Percentiles rank a stretch among this genome's conserved stretches.
These are phyloP conservation scores for Ogataea pini DNA, from an alignment of 805 yeast genomes.

Conservation along the genomic window DNA sequence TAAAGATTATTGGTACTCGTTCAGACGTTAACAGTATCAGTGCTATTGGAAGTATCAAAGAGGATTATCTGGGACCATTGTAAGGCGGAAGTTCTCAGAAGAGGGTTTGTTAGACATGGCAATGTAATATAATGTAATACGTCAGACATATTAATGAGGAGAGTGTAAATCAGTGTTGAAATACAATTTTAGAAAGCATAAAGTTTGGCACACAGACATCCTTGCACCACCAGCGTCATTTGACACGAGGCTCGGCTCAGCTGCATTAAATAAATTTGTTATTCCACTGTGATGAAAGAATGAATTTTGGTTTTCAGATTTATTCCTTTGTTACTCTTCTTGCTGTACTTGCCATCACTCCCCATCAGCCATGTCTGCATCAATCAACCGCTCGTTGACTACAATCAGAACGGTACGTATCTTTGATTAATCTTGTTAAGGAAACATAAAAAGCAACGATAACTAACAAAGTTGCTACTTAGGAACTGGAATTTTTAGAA, in stretches of 20 bases:
- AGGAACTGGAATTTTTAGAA: conserved; percentile 74
- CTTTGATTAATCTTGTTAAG: background rate
- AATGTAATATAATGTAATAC: conserved; percentile 6
- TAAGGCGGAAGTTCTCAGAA: conserved; percentile 24
- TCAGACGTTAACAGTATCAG: conserved; percentile 96
- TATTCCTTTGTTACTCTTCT: background rate
- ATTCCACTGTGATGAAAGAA: background rate
- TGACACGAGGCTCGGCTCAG: conserved; percentile 6
- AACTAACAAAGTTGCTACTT: background rate
- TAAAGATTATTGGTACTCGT: conserved; percentile 95
- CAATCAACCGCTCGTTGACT: conserved; percentile 75
- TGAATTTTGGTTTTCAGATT: too few relatives aligned
- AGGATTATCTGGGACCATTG: conserved; percentile 91
- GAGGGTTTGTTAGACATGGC: background rate
- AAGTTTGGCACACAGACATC: too few relatives aligned
- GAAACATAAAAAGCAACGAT: conserved; percentile 1
- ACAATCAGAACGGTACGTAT: conserved; percentile 55
- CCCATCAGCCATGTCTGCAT: conserved; percentile 42
- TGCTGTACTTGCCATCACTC: too few relatives aligned
- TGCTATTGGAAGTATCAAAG: conserved; percentile 97
- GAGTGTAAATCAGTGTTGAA: too few relatives aligned
- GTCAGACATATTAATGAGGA: too few relatives aligned
- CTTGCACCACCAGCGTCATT: background rate
- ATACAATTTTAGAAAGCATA: too few relatives aligned
- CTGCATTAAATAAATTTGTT: background rate